Evolutionary conservation across 257 asterid species (phyloP), one percentile per base, ranked within the genome.

Genomic region (Dorcoceras hygrometricum): DNA sequence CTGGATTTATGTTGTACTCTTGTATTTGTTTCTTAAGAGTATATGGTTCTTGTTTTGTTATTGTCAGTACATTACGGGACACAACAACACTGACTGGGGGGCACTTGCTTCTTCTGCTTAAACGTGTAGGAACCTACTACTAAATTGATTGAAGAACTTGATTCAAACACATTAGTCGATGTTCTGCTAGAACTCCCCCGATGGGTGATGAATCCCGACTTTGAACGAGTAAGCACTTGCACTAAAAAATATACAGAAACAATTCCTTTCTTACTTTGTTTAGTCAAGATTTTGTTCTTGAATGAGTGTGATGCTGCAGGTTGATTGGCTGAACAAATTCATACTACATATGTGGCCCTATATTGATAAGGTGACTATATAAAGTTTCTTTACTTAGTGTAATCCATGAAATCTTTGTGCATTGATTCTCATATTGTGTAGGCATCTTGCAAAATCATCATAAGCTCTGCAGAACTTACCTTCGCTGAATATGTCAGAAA

Each of bases 171-270:
- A 9, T 61, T 82, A 43, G 16, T 79, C 65, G 94, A 91, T 72
- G 75, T 91, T 58, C 9, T 85, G 32, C 82, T 86, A 26, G 78
- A 84, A 62, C 86, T 91, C 57, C 98, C 98, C 46, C 67, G 80
- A 27, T 91, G 95, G 98, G 88, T 87, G 80, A 85, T 75, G 90
- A 79, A 73, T 72, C 96, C 98, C 1, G 96, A 89, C 66, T 87
- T 81, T 48, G 96, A 91, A 71, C 78, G 95, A 60, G 98, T 89
- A 55, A 74, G 77, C 56, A 25, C 22, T 57, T 67, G 23, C 3
- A n/a, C 14, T 28, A 27, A 56, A 39, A 34, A 39, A 39, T 39
- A 11, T 39, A 39, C 6, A 39, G 18, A 36, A 63, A 28, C 25
- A 4, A 11, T 22, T 59, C 59, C 28, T 57, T 66, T 66, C 58